A percentile compares a stretch with the other conserved stretches of the same genome.
phyloP scores from a whole-genome alignment of 176 grass and related monocot genomes.

The Musa troglodytarum region DNA sequence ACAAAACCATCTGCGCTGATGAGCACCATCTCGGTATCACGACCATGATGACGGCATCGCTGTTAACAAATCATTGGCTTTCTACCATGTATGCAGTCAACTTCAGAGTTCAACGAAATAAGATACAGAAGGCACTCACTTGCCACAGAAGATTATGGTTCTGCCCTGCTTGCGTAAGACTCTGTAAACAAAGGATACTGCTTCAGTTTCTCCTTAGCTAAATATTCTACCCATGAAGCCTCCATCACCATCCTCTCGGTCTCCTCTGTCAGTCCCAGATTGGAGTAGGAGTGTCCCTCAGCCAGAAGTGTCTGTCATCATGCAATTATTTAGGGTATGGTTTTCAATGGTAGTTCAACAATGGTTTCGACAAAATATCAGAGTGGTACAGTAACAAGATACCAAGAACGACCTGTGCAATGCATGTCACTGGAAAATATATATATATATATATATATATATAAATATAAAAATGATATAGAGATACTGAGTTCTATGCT shows the following conservation, averaged over 20 bases:
- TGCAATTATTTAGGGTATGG: constrained; percentile 7
- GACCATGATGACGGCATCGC: constrained; percentile 60
- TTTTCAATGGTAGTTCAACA: too few species aligned
- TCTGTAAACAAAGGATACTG: constrained; percentile 54
- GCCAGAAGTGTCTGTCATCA: constrained; percentile 74
- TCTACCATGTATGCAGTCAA: neutral
- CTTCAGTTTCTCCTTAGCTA: constrained; percentile 37
- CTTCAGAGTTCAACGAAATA: neutral
- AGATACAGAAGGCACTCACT: constrained; percentile 23
- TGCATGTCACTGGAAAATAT: too few species aligned
- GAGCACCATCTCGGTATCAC: constrained; percentile 45
- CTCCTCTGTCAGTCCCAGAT: constrained; percentile 92
- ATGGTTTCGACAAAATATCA: too few species aligned
- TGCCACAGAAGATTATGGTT: constrained; percentile 78
- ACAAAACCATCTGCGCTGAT: constrained; percentile 63
- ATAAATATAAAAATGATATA: too few species aligned
- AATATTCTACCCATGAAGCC: constrained; percentile 79
- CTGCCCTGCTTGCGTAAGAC: constrained; percentile 64
- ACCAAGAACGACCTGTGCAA: too few species aligned
- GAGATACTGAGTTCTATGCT: too few species aligned
- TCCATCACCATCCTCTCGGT: constrained; percentile 98
- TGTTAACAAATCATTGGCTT: constrained; percentile 19
- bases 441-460: too few species aligned
- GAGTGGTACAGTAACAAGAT: too few species aligned
- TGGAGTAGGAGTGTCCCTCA: constrained; percentile 80